phyloP scores from a whole-genome alignment of 2,329 filamentous ascomycete species.

The Macrophomina tecta region DNA sequence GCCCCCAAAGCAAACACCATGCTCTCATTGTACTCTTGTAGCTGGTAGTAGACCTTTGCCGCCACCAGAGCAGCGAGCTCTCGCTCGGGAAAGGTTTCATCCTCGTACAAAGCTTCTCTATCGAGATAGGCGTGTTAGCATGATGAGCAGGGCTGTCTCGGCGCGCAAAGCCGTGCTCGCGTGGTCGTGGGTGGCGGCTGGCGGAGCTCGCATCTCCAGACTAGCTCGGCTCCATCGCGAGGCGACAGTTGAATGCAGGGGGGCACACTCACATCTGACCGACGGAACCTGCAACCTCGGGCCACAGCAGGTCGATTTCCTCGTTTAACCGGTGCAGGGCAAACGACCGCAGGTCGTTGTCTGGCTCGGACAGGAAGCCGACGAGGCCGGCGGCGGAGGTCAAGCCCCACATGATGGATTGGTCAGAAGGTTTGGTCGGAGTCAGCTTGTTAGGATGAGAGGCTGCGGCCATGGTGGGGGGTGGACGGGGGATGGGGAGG shows the following conservation, averaged over 20 bases:
- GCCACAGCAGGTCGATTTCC: slow-evolving; percentile 97
- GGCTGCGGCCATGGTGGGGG: slow-evolving; percentile 24
- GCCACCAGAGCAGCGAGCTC: slow-evolving; percentile 93
- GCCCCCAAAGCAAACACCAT: slow-evolving; percentile 97
- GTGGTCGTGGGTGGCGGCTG: slow-evolving; percentile 11
- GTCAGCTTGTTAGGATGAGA: slow-evolving; percentile 16
- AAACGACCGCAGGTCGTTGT: slow-evolving; percentile 92
- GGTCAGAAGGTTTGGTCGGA: slow-evolving; percentile 20
- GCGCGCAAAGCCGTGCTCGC: slow-evolving; percentile 25
- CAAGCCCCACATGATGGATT: slow-evolving; percentile 77
- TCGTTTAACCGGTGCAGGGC: slow-evolving; percentile 94
- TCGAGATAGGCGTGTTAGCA: slow-evolving; percentile 31
- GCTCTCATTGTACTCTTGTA: slow-evolving; percentile 98
- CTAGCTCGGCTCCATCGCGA: slow-evolving; percentile 20
- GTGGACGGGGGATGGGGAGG: slow-evolving; percentile 13
- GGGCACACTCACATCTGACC: slow-evolving; percentile 78
- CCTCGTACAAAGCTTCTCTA: slow-evolving; percentile 97
- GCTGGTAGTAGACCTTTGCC: slow-evolving; percentile 97
- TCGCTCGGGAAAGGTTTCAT: slow-evolving; percentile 91
- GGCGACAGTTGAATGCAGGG: slow-evolving; percentile 1
- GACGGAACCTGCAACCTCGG: slow-evolving; percentile 90
- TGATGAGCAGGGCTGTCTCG: slow-evolving; percentile 16
- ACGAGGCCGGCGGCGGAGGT: slow-evolving; percentile 93
- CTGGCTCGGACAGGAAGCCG: slow-evolving; percentile 93
- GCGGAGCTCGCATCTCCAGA: slow-evolving; percentile 26